phyloP scores from a whole-genome alignment of 169 alveolate genomes.

The Toxoplasma gondii region DNA sequence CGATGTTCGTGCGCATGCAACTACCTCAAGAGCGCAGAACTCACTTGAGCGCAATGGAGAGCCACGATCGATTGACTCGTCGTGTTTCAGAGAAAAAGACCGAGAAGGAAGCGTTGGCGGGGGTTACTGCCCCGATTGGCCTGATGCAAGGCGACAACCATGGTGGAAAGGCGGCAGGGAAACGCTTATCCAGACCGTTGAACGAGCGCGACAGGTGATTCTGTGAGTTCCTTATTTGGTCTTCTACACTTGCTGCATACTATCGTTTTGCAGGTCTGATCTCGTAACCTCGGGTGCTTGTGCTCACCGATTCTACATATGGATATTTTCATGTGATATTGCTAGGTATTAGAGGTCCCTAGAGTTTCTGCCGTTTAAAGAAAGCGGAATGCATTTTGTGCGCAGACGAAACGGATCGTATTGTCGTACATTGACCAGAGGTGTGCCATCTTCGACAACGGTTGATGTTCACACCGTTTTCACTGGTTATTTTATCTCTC shows the following conservation, averaged over 20 bases:
- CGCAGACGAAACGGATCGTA: too few species aligned
- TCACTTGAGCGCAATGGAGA: background rate
- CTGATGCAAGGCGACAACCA: background rate
- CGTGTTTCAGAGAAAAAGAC: background rate
- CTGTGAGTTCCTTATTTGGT: background rate
- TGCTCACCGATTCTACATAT: too few species aligned
- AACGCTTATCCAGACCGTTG: background rate
- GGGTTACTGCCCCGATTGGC: background rate
- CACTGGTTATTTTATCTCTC: too few species aligned
- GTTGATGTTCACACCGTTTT: too few species aligned
- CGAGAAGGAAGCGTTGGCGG: background rate
- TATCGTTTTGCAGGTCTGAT: background rate
- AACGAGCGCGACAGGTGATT: background rate
- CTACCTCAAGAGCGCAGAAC: background rate
- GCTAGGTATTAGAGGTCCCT: too few species aligned
- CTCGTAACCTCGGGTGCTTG: too few species aligned
- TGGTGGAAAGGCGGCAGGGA: slow-evolving; percentile 35
- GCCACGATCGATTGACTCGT: too few species aligned
- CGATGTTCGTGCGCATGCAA: background rate
- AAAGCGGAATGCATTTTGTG: too few species aligned
- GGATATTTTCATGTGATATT: too few species aligned
- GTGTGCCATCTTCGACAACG: too few species aligned
- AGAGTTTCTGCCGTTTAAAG: too few species aligned
- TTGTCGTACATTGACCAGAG: too few species aligned
- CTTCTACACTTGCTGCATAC: background rate